Percentiles rank a stretch among this genome's conserved stretches.
Conservation (phyloP, 225 moss, liverwort and hornwort genomes). For the Rhytidiadelphus loreus region DNA sequence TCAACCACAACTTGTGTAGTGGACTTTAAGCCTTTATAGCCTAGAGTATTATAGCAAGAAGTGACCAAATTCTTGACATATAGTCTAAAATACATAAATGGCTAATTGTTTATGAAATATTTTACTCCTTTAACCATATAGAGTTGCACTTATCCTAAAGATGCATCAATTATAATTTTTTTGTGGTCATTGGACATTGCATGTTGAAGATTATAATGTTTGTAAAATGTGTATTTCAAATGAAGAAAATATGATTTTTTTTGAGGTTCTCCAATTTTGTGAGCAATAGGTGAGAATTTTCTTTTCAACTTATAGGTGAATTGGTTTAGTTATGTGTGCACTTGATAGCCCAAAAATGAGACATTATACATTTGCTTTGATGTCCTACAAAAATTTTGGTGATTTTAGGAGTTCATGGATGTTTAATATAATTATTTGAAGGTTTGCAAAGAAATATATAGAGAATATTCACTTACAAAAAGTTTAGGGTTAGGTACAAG, state of each 20-base stretch:
- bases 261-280: neutral
- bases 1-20: accelerated
- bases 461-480: neutral
- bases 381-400: neutral
- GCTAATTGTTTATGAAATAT: neutral
- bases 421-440: neutral
- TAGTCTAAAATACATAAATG: neutral
- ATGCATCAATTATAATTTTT: accelerated
- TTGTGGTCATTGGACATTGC: too few relatives aligned
- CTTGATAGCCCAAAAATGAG: neutral
- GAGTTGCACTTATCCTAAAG: neutral
- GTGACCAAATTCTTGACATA: neutral
- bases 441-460: neutral
- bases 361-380: accelerated
- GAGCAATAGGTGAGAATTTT: accelerated
- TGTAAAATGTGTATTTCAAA: neutral
- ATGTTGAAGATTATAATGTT: neutral
- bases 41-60: accelerated
- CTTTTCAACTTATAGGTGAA: neutral
- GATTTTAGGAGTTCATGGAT: neutral
- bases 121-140: neutral
- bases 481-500: neutral
- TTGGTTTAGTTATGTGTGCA: accelerated
- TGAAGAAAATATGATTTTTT: accelerated
- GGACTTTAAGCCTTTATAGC: neutral